phyloP scores from a whole-genome alignment of 1,139 yeast genomes.

The Taphrina betulina region DNA sequence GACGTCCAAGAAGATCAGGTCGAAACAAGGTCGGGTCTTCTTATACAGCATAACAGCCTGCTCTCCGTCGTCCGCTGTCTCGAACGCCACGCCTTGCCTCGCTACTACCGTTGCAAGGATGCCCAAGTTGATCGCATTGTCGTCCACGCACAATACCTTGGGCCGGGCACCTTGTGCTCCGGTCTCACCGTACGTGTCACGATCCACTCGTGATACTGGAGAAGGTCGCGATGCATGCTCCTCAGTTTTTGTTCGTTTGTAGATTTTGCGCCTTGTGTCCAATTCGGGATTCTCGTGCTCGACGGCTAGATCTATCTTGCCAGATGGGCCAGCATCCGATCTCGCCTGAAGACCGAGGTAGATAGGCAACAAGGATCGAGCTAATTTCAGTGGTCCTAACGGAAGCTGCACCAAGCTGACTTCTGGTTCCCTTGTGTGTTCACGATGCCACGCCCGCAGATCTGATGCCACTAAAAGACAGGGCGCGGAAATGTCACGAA shows the following conservation, averaged over 20 bases:
- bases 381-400: constrained; percentile 14
- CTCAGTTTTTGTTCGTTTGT: not conserved
- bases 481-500: not conserved
- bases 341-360: too few species aligned
- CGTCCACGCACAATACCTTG: constrained; percentile 20
- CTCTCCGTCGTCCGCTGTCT: constrained; percentile 14
- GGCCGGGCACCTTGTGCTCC: constrained; percentile 6
- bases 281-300: not conserved
- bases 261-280: not conserved
- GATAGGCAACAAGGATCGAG: not conserved
- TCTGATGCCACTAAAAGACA: constrained; percentile 12
- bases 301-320: not conserved
- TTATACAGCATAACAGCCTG: constrained; percentile 8
- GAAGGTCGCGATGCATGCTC: too few species aligned
- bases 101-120: constrained; percentile 21
- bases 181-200: too few species aligned
- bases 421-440: not conserved
- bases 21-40: constrained; percentile 43
- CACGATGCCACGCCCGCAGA: constrained; percentile 3
- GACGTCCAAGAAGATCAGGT: constrained; percentile 27
- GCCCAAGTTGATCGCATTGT: constrained; percentile 24
- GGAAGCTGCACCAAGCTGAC: constrained; percentile 22
- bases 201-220: not conserved
- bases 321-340: not conserved
- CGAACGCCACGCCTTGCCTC: constrained; percentile 14